Evolutionary conservation across 2,329 filamentous ascomycete species (phyloP).

Genomic region (Aspergillus pseudoglaucus): DNA sequence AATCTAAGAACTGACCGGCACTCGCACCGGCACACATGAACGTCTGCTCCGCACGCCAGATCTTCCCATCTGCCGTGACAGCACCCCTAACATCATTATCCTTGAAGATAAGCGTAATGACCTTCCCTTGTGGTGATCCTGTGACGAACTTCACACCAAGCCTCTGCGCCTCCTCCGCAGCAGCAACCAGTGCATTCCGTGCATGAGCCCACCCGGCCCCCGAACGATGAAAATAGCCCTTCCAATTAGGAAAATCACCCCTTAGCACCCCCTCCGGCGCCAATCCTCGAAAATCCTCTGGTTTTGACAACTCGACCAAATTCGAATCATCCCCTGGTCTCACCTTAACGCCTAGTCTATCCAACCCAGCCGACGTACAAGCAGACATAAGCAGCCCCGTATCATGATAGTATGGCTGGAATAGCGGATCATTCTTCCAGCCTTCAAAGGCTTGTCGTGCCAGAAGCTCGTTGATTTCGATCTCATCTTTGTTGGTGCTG

Average conservation of each 20-base stretch:
- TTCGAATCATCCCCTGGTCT: constrained; percentile 20
- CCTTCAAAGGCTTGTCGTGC: constrained; percentile 30
- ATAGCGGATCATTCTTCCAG: constrained; percentile 42
- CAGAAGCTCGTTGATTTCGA: constrained; percentile 19
- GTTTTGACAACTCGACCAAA: constrained; percentile 31
- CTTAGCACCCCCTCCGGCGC: constrained; percentile 46
- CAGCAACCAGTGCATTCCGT: constrained; percentile 40
- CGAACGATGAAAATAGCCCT: constrained; percentile 36
- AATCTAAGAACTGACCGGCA: constrained; percentile 37
- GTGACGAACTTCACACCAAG: constrained; percentile 45
- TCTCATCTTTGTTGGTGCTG: constrained; percentile 27
- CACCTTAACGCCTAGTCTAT: constrained; percentile 29
- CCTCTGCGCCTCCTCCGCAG: constrained; percentile 37
- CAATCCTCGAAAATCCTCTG: constrained; percentile 41
- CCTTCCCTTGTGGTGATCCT: constrained; percentile 32
- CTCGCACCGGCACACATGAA: constrained; percentile 41
- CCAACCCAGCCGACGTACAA: constrained; percentile 31
- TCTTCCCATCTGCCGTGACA: constrained; percentile 30
- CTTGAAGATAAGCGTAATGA: constrained; percentile 31
- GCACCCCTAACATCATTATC: constrained; percentile 35
- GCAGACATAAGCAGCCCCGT: constrained; percentile 40
- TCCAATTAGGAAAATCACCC: constrained; percentile 40
- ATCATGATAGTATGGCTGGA: constrained; percentile 41
- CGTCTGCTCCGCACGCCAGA: constrained; percentile 32
- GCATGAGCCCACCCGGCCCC: constrained; percentile 50